Evolutionary conservation across 2,329 filamentous ascomycete species (phyloP).

Genomic region (Pestalotiopsis sp.): DNA sequence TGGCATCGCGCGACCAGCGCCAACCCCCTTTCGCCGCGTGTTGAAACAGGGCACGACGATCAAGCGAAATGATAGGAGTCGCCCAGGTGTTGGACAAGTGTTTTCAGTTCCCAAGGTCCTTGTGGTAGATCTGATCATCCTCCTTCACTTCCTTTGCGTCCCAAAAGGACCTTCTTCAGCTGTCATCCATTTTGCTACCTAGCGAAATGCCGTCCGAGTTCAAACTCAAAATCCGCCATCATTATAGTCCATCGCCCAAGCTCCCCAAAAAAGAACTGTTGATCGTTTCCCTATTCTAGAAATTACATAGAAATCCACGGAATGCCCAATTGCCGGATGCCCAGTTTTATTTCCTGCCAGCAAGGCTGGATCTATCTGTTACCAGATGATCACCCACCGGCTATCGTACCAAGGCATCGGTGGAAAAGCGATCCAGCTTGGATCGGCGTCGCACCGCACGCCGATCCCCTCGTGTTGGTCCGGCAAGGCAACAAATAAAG

Average conservation of each 20-base stretch:
- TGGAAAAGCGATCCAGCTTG: background rate
- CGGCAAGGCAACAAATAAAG: background rate
- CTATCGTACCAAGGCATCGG: background rate
- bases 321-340: background rate
- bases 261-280: background rate
- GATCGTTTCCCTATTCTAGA: background rate
- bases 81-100: background rate
- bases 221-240: too few species aligned
- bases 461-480: background rate
- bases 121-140: background rate
- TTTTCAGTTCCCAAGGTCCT: background rate
- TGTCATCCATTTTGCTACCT: background rate
- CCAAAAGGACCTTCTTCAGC: background rate
- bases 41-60: background rate
- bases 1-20: slow-evolving; percentile 3
- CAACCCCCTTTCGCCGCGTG: background rate
- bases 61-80: slow-evolving; percentile 7
- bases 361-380: background rate
- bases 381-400: background rate
- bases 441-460: background rate
- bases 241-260: too few species aligned
- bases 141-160: background rate
- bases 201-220: background rate
- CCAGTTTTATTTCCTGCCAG: background rate
- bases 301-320: background rate